Evolutionary conservation across 331 rosid genomes (phyloP).

Genomic region (Pyracantha coccinea): DNA sequence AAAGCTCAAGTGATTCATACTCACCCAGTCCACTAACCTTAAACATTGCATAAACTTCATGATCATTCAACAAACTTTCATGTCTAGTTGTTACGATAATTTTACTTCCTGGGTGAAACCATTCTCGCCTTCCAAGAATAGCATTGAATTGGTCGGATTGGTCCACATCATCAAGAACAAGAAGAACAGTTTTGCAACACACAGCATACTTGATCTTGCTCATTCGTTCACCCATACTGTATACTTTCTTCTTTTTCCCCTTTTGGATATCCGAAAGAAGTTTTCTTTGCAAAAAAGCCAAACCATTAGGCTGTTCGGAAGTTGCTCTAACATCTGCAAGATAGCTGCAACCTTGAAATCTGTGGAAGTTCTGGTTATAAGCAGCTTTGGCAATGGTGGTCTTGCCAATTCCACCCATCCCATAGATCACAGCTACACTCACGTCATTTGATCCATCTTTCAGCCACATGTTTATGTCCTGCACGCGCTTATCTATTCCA

Average conservation of each 20-base stretch:
- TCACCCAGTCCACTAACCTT: background rate
- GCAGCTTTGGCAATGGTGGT: conserved; percentile 10
- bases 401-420: conserved; percentile 11
- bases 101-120: conserved; percentile 2
- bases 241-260: background rate
- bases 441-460: background rate
- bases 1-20: background rate
- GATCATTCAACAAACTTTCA: background rate
- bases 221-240: background rate
- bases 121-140: background rate
- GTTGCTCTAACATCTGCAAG: background rate
- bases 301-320: background rate
- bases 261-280: background rate
- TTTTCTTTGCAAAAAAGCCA: background rate
- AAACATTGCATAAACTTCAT: background rate
- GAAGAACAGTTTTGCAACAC: background rate
- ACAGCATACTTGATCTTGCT: background rate
- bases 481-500: background rate
- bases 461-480: background rate
- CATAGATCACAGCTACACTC: background rate
- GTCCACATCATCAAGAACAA: conserved; percentile 3
- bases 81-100: conserved; percentile 1
- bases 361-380: background rate
- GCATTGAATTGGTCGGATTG: background rate
- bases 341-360: background rate